A percentile compares a stretch with the other conserved stretches of the same genome.
These are phyloP conservation scores for Hypoxylon sp. DNA, from an alignment of 2,329 filamentous ascomycete genomes.

Conservation along the genomic window DNA sequence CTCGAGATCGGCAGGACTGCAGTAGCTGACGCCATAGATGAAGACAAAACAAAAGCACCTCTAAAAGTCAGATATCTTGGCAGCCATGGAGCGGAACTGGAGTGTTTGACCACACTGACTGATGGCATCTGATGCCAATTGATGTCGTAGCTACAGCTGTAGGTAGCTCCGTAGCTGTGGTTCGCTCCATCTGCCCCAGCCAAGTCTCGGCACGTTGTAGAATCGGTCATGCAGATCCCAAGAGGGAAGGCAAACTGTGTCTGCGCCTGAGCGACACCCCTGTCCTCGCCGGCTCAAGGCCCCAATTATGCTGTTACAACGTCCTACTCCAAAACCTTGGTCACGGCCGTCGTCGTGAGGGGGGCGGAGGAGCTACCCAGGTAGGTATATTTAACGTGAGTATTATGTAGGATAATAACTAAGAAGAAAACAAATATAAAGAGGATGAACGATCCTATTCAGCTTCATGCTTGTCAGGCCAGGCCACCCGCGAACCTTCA, in stretches of 20 bases:
- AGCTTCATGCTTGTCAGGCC: constrained; percentile 1
- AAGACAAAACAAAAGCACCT: constrained; percentile 2
- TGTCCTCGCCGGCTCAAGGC: constrained; percentile 19
- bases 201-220: constrained; percentile 22
- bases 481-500: constrained; percentile 5
- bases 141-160: neutral
- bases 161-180: neutral
- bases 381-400: constrained; percentile 4
- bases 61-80: neutral
- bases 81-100: neutral
- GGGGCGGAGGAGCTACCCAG: constrained; percentile 11
- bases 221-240: constrained; percentile 40
- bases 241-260: constrained; percentile 43
- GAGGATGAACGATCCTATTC: constrained; percentile 4
- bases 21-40: constrained; percentile 26
- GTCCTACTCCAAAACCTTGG: constrained; percentile 16
- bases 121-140: neutral
- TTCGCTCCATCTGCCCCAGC: neutral
- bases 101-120: neutral
- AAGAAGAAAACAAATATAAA: constrained; percentile 28
- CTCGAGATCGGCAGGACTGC: constrained; percentile 14
- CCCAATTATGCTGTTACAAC: constrained; percentile 29
- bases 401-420: constrained; percentile 1
- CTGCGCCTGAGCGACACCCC: constrained; percentile 29
- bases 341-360: constrained; percentile 13